Evolutionary conservation across 345 rosid species (phyloP), one percentile per base, ranked within the genome.

Genomic region (Lumnitzera littorea): DNA sequence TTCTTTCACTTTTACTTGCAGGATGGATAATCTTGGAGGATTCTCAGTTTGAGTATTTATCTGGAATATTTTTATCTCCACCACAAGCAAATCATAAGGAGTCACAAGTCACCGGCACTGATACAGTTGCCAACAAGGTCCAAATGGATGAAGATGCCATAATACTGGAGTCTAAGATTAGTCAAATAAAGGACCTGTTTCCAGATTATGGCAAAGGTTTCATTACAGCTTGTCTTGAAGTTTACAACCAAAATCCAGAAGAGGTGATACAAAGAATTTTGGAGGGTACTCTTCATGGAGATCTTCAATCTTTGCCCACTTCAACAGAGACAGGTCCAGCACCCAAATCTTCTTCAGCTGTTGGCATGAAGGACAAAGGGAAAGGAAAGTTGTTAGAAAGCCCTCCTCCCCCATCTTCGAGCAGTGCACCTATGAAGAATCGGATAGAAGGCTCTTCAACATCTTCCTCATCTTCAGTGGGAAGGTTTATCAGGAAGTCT

Each of bases 241-340:
- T 77, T 24, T 90, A 90, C 79, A 89, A 86, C 76, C 85, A 81
- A 62, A 91, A 90, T 74, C 84, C 94, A 31, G 97, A 94, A 72
- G 96, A 90, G 72, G 97, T 94, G 51, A 94, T 90, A 62, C 97
- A 94, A 73, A 80, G 96, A 71, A 94, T 90, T 51, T 91, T 94
- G 13, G 97, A 92, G 77, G 88, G 88, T 62, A 89, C 87, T 62
- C 94, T 90, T 54, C 99, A 90, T 57, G 77, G 78, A 51, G 97
- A 90, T 77, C 78, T 92, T 55, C 76, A 70, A 76, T 61, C 70
- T 20, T 64, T 87, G 79, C 88, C 85, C 70, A 77, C 86, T 67
- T 81, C 90, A 2, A 58, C 81, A 20, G 90, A 87, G 67, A 80
- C 79, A 0, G 71, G 80, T 75, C 82, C 91, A 47, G 56, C 55